These are phyloP conservation scores for Yamadazyma scolyti DNA, from an alignment of 805 yeast genomes.

Conservation along the genomic window DNA sequence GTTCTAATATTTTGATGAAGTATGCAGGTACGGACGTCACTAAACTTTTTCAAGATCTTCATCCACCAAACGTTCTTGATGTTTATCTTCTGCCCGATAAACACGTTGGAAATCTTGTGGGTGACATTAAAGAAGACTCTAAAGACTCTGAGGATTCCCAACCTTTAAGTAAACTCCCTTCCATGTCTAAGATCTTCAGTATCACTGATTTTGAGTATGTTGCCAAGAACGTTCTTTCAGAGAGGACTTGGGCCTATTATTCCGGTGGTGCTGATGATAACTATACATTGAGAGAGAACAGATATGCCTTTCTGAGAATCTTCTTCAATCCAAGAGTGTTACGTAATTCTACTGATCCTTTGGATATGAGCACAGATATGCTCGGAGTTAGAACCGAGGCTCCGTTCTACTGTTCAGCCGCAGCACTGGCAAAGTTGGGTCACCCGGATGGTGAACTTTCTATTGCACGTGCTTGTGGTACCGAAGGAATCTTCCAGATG, in stretches of 20 bases:
- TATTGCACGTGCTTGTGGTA: slow-evolving; percentile 37
- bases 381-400: slow-evolving; percentile 29
- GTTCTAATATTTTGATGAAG: slow-evolving; percentile 51
- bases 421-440: slow-evolving; percentile 43
- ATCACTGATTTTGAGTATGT: slow-evolving; percentile 35
- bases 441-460: slow-evolving; percentile 43
- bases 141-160: slow-evolving; percentile 2
- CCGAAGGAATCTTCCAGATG: slow-evolving; percentile 45
- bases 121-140: slow-evolving; percentile 1
- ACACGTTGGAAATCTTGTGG: slow-evolving; percentile 6
- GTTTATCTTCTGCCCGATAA: slow-evolving; percentile 9
- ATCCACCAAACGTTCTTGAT: slow-evolving; percentile 21
- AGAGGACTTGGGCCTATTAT: slow-evolving; percentile 30
- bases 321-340: slow-evolving; percentile 79
- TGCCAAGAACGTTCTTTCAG: slow-evolving; percentile 27
- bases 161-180: slow-evolving; percentile 27
- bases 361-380: slow-evolving; percentile 59
- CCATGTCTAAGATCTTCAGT: slow-evolving; percentile 26
- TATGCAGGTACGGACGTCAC: slow-evolving; percentile 65
- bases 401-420: slow-evolving; percentile 49
- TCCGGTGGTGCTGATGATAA: slow-evolving; percentile 84
- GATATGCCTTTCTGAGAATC: slow-evolving; percentile 76
- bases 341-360: too few species aligned
- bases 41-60: slow-evolving; percentile 42
- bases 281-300: slow-evolving; percentile 80